Evolutionary conservation across 225 moss, liverwort and hornwort genomes (phyloP), one percentile per base, ranked within the genome.

Genomic region (Ulota crispa): DNA sequence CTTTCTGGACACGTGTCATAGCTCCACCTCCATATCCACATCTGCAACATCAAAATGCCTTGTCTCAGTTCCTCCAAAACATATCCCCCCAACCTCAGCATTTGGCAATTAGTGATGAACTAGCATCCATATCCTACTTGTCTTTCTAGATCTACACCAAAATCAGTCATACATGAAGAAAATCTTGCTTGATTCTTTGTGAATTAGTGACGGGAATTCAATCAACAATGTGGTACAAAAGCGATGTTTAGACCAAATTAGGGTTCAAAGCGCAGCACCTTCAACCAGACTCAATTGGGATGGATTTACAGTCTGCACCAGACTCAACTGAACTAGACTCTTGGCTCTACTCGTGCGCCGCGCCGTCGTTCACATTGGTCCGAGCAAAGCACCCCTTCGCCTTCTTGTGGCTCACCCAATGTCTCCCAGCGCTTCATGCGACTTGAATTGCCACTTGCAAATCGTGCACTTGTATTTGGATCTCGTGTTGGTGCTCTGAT

Each of bases 381-480:
- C 93, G 83, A 15, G 95, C 98, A 34, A 85, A 94, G 87, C 98
- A 99, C 20, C 98, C 98, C 83, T 95, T 99, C 55, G 95, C 98
- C 84, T 95, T 99, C 92, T 99, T 99, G 88, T 99, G 98, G 65
- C 93, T 93, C 1, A 95, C 98, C 77, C 98, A 86, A 84, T 99
- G 95, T 6, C 98, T 73, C 95, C 98, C 56, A 99, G 80, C 31
- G 98, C 98, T 88, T 99, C 94, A 62, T 99, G 98, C 16, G 98
- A 95, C 84, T 93, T 94, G 79, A 99, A 99, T 27, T 87, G 86
- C 47, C 94, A 80, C 83, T 93, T 92, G 87, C 98, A 99, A 28
- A 92, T 95, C 80, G 89, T 87, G 64, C 95, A 99, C 39, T 92
- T 81, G 43, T 99, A 95, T 87, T 93, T 95, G 4, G 90, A 87